phyloP scores from a whole-genome alignment of 73 alveolate species.

The Paramecium caudatum region DNA sequence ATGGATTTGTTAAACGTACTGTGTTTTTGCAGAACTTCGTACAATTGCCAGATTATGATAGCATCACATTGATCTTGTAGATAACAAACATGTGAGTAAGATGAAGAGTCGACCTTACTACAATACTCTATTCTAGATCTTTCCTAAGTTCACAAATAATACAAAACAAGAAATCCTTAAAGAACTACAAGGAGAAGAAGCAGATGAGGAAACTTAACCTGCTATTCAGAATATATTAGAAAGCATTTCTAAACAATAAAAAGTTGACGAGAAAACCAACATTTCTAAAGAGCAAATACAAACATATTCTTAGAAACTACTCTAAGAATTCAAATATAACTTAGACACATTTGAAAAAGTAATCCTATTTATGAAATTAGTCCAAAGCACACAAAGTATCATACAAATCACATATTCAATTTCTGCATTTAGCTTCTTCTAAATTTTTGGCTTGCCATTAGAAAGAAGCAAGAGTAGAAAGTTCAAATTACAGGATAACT shows the following conservation, averaged over 20 bases:
- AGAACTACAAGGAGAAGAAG: slow-evolving; percentile 23
- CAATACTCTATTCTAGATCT: slow-evolving; percentile 67
- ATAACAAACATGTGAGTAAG: background rate
- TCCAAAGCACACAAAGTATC: slow-evolving; percentile 62
- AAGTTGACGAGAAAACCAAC: background rate
- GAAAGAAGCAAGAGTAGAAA: slow-evolving; percentile 73
- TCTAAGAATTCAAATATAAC: slow-evolving; percentile 73
- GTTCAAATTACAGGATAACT: slow-evolving; percentile 70
- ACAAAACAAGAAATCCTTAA: slow-evolving; percentile 64
- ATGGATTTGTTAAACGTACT: slow-evolving; percentile 71
- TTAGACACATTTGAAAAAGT: slow-evolving; percentile 73
- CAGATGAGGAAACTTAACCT: slow-evolving; percentile 41
- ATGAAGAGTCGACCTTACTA: slow-evolving; percentile 61
- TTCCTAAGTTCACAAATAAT: slow-evolving; percentile 74
- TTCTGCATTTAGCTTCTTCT: slow-evolving; percentile 73
- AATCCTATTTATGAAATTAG: background rate
- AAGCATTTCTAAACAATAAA: background rate
- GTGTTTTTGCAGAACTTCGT: slow-evolving; percentile 71
- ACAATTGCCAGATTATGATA: slow-evolving; percentile 7
- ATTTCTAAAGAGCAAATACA: slow-evolving; percentile 64
- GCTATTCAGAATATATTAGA: background rate
- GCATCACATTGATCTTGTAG: slow-evolving; percentile 68
- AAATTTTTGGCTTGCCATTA: slow-evolving; percentile 76
- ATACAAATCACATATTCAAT: slow-evolving; percentile 66
- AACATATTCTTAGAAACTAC: slow-evolving; percentile 36